A percentile compares a stretch with the other conserved stretches of the same genome.
Evolutionary conservation across 2,329 filamentous ascomycete species (phyloP).

Genomic region (Orbilia brochopaga): DNA sequence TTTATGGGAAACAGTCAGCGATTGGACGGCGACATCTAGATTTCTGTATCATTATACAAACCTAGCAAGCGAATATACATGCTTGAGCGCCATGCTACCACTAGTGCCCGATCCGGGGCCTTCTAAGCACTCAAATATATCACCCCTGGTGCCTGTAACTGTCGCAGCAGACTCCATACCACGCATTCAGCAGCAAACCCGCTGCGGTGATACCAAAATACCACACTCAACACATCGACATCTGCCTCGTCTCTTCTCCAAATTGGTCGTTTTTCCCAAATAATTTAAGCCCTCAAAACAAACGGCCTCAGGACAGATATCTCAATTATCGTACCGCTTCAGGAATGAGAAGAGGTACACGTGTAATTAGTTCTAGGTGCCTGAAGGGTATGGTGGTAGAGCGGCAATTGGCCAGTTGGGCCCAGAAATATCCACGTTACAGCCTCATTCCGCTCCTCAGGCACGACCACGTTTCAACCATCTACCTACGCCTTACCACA

Average conservation of each 20-base stretch:
- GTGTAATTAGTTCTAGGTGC: too few species aligned
- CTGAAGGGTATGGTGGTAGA: too few species aligned
- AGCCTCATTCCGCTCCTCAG: too few species aligned
- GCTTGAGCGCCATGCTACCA: not conserved
- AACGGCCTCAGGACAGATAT: too few species aligned
- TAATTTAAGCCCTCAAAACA: too few species aligned
- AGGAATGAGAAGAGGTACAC: too few species aligned
- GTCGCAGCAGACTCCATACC: constrained; percentile 36
- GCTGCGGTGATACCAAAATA: constrained; percentile 17
- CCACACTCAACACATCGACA: constrained; percentile 42
- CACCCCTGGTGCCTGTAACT: constrained; percentile 18
- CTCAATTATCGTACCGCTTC: too few species aligned
- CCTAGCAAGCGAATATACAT: not conserved
- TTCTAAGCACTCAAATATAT: not conserved
- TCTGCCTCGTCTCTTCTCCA: not conserved
- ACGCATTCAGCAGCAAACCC: constrained; percentile 42
- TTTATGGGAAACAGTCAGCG: not conserved
- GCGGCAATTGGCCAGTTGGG: too few species aligned
- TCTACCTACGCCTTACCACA: constrained; percentile 17
- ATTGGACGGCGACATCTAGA: not conserved
- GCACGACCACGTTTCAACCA: too few species aligned
- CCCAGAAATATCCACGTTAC: too few species aligned
- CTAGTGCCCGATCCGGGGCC: not conserved
- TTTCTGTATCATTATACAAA: constrained; percentile 6
- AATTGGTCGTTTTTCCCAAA: constrained; percentile 38